Evolutionary conservation across 2,329 filamentous ascomycete genomes (phyloP).

Genomic region (Aureobasidium melanogenum): DNA sequence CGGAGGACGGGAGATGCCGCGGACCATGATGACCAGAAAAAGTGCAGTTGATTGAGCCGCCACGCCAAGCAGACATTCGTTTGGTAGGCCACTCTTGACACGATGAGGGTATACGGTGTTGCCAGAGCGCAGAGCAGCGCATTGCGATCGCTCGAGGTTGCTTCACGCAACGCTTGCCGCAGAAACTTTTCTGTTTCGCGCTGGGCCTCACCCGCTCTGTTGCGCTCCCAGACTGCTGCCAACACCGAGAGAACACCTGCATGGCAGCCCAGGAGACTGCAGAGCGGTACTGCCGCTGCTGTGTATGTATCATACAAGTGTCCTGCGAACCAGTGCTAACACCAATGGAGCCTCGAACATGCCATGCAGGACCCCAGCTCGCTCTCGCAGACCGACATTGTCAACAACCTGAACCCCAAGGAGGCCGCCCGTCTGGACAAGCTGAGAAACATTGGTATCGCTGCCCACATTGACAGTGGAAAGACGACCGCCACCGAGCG

Average conservation of each 20-base stretch:
- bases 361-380: slow-evolving; percentile 48
- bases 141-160: slow-evolving; percentile 15
- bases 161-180: slow-evolving; percentile 8
- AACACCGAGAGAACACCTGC: slow-evolving; percentile 1
- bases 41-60: slow-evolving; percentile 3
- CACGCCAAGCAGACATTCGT: not conserved
- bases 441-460: slow-evolving; percentile 96
- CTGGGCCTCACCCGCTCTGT: slow-evolving; percentile 13
- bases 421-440: slow-evolving; percentile 70
- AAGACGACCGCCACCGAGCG: slow-evolving; percentile 96
- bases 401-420: slow-evolving; percentile 69
- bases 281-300: slow-evolving; percentile 21
- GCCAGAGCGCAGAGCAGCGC: slow-evolving; percentile 14
- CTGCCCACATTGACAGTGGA: slow-evolving; percentile 94
- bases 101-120: slow-evolving; percentile 16
- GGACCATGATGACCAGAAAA: slow-evolving; percentile 7
- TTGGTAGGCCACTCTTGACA: not conserved
- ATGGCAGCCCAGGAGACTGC: slow-evolving; percentile 19
- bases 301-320: slow-evolving; percentile 15
- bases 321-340: not conserved
- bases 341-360: slow-evolving; percentile 40
- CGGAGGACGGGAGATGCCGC: not conserved
- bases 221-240: slow-evolving; percentile 1
- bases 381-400: slow-evolving; percentile 56
- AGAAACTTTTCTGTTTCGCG: slow-evolving; percentile 9